Evolutionary conservation across 768 basidiomycete species (phyloP).

Genomic region (Ramaria sp.): DNA sequence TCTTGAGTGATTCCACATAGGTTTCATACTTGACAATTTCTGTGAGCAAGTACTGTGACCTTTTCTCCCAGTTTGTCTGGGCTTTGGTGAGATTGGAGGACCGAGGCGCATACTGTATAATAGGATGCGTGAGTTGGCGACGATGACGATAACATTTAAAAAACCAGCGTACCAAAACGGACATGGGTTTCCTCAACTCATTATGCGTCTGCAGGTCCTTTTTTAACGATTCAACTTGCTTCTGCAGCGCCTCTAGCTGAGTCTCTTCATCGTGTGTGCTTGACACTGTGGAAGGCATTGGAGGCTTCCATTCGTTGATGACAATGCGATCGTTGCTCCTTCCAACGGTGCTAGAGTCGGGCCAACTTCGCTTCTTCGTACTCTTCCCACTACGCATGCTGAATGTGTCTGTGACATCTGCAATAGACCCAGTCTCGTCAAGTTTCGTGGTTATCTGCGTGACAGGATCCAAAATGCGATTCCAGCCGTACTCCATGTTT

Average conservation of each 20-base stretch:
- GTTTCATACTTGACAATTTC: constrained; percentile 95
- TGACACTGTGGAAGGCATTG: constrained; percentile 70
- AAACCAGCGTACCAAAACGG: constrained; percentile 48
- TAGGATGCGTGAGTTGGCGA: background rate
- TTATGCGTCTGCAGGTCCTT: constrained; percentile 77
- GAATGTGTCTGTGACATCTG: constrained; percentile 45
- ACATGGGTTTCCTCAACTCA: constrained; percentile 74
- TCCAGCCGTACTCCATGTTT: constrained; percentile 99
- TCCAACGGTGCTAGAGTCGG: constrained; percentile 54
- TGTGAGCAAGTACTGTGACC: constrained; percentile 76
- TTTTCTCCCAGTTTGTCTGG: constrained; percentile 85
- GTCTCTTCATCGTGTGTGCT: constrained; percentile 87
- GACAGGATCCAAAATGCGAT: constrained; percentile 48
- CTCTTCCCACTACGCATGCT: constrained; percentile 73
- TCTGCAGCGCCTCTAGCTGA: constrained; percentile 81
- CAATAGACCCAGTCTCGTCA: constrained; percentile 40
- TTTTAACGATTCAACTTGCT: constrained; percentile 67
- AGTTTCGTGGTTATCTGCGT: constrained; percentile 21
- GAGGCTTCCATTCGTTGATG: constrained; percentile 93
- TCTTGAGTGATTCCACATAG: constrained; percentile 83
- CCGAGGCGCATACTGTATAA: constrained; percentile 67
- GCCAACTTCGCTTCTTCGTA: constrained; percentile 58
- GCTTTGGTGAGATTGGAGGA: constrained; percentile 68
- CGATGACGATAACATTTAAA: background rate
- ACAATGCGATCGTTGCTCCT: constrained; percentile 58